phyloP scores from a whole-genome alignment of 148 eudicot species.

The Camellia japonica region DNA sequence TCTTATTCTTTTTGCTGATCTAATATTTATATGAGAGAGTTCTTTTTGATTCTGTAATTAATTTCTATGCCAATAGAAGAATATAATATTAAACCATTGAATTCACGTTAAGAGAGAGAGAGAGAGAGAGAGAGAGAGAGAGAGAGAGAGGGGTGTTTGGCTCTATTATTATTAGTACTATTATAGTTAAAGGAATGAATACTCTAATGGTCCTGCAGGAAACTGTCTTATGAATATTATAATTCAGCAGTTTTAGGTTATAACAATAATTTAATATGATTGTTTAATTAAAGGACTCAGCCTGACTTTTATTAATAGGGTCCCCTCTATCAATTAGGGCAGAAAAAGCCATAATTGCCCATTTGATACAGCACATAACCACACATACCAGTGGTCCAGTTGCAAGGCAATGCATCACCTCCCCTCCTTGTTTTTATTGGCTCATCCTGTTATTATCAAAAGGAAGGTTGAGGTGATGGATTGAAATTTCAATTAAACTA shows the following conservation, averaged over 20 bases:
- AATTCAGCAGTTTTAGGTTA: constrained; percentile 1
- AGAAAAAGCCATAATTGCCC: constrained; percentile 7
- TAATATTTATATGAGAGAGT: too few species aligned
- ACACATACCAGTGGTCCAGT: constrained; percentile 15
- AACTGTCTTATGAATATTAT: constrained; percentile 1
- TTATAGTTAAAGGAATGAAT: constrained; percentile 11
- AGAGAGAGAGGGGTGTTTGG: constrained; percentile 7
- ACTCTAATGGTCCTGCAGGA: constrained; percentile 8
- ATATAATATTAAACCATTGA: constrained; percentile 15
- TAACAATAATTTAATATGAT: background rate
- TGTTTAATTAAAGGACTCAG: constrained; percentile 7
- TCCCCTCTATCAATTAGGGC: constrained; percentile 17
- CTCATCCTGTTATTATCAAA: background rate
- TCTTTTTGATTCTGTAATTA: too few species aligned
- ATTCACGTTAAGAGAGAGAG: constrained; percentile 17
- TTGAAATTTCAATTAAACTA: too few species aligned
- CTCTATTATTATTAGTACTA: constrained; percentile 13
- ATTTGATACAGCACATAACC: background rate
- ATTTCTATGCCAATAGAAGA: too few species aligned
- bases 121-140: too few species aligned
- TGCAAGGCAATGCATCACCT: background rate
- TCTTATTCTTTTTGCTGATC: too few species aligned
- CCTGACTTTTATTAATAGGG: background rate
- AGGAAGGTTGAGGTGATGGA: background rate
- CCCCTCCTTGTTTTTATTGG: background rate